Base-by-base conservation (phyloP, 2,329 filamentous ascomycete species). In the Colletotrichum simmondsii region DNA sequence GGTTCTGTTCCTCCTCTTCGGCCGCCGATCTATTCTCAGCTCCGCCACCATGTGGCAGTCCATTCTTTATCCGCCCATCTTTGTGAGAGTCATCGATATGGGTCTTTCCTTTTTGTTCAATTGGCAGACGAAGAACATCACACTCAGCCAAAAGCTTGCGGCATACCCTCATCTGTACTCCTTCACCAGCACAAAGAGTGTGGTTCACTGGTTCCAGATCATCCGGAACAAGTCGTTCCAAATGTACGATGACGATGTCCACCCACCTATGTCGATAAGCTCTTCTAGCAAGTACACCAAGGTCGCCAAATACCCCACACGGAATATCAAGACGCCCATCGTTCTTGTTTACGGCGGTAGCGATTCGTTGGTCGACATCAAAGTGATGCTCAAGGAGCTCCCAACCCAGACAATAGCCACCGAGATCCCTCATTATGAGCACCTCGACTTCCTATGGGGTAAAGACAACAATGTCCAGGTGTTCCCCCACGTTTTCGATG, bases 191-290 rank as follows among this genome's bases (percentile, higher is more conserved):
- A 98, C 95, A 70, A 99, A 99, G 84, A 95, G 93, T 24, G 95
- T 99, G 10, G 97, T 99, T 0, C 97, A 99, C 81, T 99, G 97
- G 97, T 99, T 99, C 81, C 97, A 99, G 81, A 98, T 99, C 80
- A 99, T 99, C 78, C 93, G 97, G 75, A 98, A 96, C 78, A 94
- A 95, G 78, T 95, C 92, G 30, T 98, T 99, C 82, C 97, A 99
- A 82, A 98, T 99, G 94, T 98, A 95, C 82, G 97, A 99, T 80
- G 97, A 99, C 80, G 96, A 98, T 78, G 90, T 97, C 1, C 93
- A 95, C 70, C 92, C 92, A 32, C 93, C 93, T 0, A 86, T 97
- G 72, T 91, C 91, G 66, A 86, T 95, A 49, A 90, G 89, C 26
- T 91, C 91, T 5, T 89, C 89, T 66, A 92, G 90, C 79, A 95